Percentiles rank a stretch among this genome's conserved stretches.
Evolutionary conservation across 2,329 filamentous ascomycete species (phyloP).

Genomic region (Pseudonectria foliicola): DNA sequence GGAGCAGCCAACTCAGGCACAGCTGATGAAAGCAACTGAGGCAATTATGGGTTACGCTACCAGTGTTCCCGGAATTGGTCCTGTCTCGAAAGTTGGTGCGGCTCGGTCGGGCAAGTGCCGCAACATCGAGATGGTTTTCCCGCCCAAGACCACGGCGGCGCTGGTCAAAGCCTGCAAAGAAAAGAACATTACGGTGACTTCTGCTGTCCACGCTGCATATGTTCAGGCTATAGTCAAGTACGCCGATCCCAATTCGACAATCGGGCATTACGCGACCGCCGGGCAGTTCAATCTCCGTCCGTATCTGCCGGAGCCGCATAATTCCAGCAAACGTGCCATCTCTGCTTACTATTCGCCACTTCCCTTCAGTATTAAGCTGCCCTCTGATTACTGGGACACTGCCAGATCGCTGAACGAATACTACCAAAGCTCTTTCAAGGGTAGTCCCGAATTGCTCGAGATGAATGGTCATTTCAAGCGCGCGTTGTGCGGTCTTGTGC

Average conservation of each 20-base stretch:
- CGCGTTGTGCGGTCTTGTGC: constrained; percentile 9
- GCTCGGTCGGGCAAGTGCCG: constrained; percentile 3
- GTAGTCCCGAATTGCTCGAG: constrained; percentile 8
- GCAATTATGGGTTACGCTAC: no score
- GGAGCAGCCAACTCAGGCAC: no score
- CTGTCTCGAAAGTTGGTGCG: no score
- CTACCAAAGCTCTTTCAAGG: no score
- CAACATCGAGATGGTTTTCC: constrained; percentile 3
- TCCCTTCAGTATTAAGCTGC: constrained; percentile 2
- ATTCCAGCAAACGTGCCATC: constrained; percentile 4
- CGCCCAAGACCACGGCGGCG: constrained; percentile 1
- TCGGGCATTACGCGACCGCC: constrained; percentile 18
- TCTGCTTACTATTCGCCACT: constrained; percentile 7
- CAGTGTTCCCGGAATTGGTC: no score
- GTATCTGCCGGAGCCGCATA: constrained; percentile 17
- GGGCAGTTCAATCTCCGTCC: constrained; percentile 20
- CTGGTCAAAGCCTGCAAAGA: constrained; percentile 4
- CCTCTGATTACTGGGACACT: constrained; percentile 3
- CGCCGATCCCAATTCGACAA: no score
- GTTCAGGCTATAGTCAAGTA: no score
- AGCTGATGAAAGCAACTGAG: no score
- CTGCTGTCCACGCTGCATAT: no score
- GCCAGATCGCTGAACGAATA: constrained; percentile 2
- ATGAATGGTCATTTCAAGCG: constrained; percentile 13
- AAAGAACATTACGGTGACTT: no score